These are phyloP conservation scores for Ensete ventricosum DNA, from an alignment of 176 grass and related monocot genomes.

Conservation along the genomic window DNA sequence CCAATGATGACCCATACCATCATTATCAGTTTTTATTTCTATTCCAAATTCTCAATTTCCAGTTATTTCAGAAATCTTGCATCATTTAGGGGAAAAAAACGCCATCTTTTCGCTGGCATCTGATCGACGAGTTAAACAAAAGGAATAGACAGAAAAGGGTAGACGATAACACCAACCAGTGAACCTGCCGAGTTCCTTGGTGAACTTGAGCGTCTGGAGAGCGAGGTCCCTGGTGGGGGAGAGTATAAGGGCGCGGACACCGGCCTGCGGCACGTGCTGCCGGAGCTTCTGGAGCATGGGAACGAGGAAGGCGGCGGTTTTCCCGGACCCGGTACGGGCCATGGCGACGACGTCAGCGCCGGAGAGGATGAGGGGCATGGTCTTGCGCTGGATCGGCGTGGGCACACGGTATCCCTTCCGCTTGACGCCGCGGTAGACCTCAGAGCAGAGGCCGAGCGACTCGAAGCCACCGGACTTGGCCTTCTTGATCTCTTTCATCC, in stretches of 20 bases:
- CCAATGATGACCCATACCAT: too few relatives aligned
- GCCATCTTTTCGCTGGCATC: too few relatives aligned
- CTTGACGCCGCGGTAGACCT: conserved; percentile 68
- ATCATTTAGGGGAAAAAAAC: not conserved
- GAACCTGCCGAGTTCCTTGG: conserved; percentile 77
- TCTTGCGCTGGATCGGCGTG: conserved; percentile 93
- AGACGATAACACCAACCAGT: conserved; percentile 30
- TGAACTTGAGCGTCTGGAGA: conserved; percentile 83
- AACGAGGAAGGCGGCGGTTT: conserved; percentile 88
- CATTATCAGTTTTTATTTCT: too few relatives aligned
- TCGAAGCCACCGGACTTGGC: conserved; percentile 90
- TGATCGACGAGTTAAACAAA: not conserved
- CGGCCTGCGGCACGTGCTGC: conserved; percentile 53
- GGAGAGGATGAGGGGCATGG: conserved; percentile 82
- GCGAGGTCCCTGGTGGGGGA: conserved; percentile 92
- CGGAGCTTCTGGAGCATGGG: conserved; percentile 95
- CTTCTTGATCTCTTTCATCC: conserved; percentile 44
- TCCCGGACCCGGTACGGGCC: conserved; percentile 86
- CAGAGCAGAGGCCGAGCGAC: conserved; percentile 70
- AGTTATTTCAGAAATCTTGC: not conserved
- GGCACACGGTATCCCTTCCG: conserved; percentile 91
- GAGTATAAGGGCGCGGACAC: conserved; percentile 75
- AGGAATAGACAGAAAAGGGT: not conserved
- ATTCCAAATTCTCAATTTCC: not conserved
- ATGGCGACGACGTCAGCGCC: conserved; percentile 82